These are phyloP conservation scores for Fusarium sp. DNA, from an alignment of 2,329 filamentous ascomycete species.

Conservation along the genomic window DNA sequence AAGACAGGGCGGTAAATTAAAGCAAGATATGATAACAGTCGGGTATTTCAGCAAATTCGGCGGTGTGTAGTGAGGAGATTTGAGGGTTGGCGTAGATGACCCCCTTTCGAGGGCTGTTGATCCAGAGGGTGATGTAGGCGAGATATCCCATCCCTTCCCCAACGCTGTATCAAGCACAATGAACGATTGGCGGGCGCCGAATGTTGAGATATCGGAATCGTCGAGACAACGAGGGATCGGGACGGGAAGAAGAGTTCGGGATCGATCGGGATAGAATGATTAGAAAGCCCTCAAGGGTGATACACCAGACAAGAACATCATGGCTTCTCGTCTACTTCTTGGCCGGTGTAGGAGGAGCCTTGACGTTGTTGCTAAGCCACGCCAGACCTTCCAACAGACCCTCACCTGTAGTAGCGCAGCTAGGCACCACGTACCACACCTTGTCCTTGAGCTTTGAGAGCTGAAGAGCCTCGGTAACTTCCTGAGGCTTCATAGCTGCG, in stretches of 20 bases:
- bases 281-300: slow-evolving; percentile 2
- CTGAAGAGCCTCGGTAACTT: slow-evolving; percentile 82
- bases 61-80: slow-evolving; percentile 13
- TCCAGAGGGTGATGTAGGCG: slow-evolving; percentile 15
- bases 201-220: neutral
- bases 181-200: neutral
- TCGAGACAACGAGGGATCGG: neutral
- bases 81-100: slow-evolving; percentile 10
- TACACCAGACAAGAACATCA: neutral
- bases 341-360: slow-evolving; percentile 66
- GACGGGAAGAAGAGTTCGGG: slow-evolving; percentile 7
- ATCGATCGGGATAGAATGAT: slow-evolving; percentile 10
- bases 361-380: slow-evolving; percentile 88
- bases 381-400: slow-evolving; percentile 84
- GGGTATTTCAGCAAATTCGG: slow-evolving; percentile 39
- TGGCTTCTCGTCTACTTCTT: slow-evolving; percentile 60
- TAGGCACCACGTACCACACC: slow-evolving; percentile 86
- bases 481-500: slow-evolving; percentile 81
- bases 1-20: slow-evolving; percentile 6
- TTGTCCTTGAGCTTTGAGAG: slow-evolving; percentile 83
- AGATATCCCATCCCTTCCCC: neutral
- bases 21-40: slow-evolving; percentile 21
- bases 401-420: slow-evolving; percentile 83
- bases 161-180: neutral
- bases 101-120: neutral